Conservation (phyloP, 78 protist genomes). For the Cavenderia fasciculata region DNA sequence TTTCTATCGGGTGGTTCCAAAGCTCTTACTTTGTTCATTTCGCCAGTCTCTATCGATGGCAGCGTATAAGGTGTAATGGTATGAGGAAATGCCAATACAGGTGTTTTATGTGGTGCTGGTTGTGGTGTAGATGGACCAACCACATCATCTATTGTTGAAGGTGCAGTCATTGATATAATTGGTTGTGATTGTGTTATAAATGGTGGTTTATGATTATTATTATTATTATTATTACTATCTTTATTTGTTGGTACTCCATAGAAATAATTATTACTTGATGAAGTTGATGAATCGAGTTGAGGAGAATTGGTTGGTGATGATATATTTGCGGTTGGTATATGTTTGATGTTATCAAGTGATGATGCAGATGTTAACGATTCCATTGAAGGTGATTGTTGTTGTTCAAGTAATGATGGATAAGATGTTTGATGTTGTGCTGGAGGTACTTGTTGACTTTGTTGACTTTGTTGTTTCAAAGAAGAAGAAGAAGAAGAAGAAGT, state of each 20-base stretch:
- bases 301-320: neutral
- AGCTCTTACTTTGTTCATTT: neutral
- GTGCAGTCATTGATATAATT: neutral
- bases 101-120: neutral
- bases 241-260: neutral
- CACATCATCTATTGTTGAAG: no score
- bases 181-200: neutral
- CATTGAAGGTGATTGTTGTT: no score
- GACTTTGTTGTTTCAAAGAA: no score
- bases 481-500: neutral
- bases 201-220: neutral
- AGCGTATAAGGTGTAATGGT: constrained; percentile 6
- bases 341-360: constrained; percentile 1
- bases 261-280: neutral
- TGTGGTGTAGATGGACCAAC: no score
- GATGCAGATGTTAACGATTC: constrained; percentile 3
- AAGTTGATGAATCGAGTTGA: neutral
- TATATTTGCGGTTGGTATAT: neutral
- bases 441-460: no score
- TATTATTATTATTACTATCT: neutral
- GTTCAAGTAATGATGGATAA: neutral
- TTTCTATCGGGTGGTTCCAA: constrained; percentile 30
- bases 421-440: neutral
- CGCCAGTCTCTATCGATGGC: neutral
- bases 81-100: constrained; percentile 10